A percentile compares a stretch with the other conserved stretches of the same genome.
Evolutionary conservation across 495 filamentous ascomycete genomes (phyloP).

Genomic region (Geoglossum glabrum): DNA sequence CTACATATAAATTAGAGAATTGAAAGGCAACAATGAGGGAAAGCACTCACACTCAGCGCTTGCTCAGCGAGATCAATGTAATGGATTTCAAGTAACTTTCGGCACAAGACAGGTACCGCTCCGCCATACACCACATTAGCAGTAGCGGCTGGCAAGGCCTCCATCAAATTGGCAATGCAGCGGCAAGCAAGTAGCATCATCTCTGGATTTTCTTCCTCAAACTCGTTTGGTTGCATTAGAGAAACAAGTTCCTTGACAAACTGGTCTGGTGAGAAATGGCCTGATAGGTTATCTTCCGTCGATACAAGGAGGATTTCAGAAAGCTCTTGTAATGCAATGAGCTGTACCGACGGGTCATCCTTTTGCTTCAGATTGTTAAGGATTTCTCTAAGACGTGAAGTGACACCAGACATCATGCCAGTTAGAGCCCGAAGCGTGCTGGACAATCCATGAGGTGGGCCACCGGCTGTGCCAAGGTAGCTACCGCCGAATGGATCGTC

Average conservation of each 20-base stretch:
- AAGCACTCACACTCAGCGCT: conserved; percentile 53
- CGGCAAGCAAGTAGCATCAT: conserved; percentile 96
- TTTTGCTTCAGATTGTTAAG: conserved; percentile 68
- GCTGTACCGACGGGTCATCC: conserved; percentile 70
- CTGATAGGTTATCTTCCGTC: conserved; percentile 90
- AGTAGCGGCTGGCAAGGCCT: conserved; percentile 78
- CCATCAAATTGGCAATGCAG: conserved; percentile 94
- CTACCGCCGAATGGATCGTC: conserved; percentile 60
- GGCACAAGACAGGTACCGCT: conserved; percentile 82
- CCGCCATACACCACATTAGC: conserved; percentile 92
- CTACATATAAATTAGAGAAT: conserved; percentile 20
- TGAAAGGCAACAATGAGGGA: neutral
- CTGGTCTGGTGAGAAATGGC: conserved; percentile 82
- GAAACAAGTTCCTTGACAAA: conserved; percentile 89
- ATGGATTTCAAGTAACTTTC: conserved; percentile 82
- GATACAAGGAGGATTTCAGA: conserved; percentile 85
- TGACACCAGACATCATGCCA: conserved; percentile 76
- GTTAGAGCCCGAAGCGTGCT: conserved; percentile 68
- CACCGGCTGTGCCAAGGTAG: conserved; percentile 44
- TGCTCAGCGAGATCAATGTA: conserved; percentile 97
- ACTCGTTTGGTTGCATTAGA: conserved; percentile 78
- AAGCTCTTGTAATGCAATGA: conserved; percentile 83
- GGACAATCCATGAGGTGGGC: conserved; percentile 46
- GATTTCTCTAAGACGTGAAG: conserved; percentile 61
- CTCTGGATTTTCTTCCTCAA: conserved; percentile 81